Base-by-base conservation (phyloP, 345 rosid genomes). In the Salix udensis region DNA sequence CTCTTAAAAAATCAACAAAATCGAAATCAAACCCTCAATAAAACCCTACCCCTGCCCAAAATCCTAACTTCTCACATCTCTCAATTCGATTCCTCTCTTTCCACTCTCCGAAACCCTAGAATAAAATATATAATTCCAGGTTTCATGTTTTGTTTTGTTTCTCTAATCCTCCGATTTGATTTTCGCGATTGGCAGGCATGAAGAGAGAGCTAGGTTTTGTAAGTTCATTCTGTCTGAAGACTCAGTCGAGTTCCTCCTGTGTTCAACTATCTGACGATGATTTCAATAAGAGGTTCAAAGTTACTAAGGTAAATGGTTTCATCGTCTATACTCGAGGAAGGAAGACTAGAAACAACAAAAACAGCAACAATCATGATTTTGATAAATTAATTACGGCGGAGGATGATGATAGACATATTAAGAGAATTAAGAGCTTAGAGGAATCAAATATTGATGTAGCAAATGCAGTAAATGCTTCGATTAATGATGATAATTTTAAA, bases 301-400 rank as follows among this genome's bases (percentile, higher is more conserved):
- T 81, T 76, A 83, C 86, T 71, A 79, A 88, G 74, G 91, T 88
- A 39, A 90, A 90, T 89, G 91, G 96, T 68, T 83, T 79, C 65
- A 88, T 91, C 68, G 98, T 94, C 65, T 94, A 94, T 70, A 86
- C 91, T 72, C 88, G 98, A 79, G 82, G 82, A 66, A 87, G 71
- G 42, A 78, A 65, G 76, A 65, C 23, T 52, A 72, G 44, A 67
- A 18, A 24, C 67, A 52, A 34, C n/a, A 6, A 48, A 24, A 55
- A n/a, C 12, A 67, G 18, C 16, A 55, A 28, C 60, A 60, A 60
- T 31, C 18, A 31, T 46, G 40, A 16, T 39, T 42, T 13, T 19
- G 42, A 71, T 30, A 10, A 19, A 52, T 19, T 30, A 8, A 71
- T 55, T 34, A 65, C 24, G 42, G 28, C 11, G 30, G 48, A 34